These are phyloP conservation scores for Hyphodiscus hymeniophilus DNA, from an alignment of 495 filamentous ascomycete genomes.

Conservation along the genomic window DNA sequence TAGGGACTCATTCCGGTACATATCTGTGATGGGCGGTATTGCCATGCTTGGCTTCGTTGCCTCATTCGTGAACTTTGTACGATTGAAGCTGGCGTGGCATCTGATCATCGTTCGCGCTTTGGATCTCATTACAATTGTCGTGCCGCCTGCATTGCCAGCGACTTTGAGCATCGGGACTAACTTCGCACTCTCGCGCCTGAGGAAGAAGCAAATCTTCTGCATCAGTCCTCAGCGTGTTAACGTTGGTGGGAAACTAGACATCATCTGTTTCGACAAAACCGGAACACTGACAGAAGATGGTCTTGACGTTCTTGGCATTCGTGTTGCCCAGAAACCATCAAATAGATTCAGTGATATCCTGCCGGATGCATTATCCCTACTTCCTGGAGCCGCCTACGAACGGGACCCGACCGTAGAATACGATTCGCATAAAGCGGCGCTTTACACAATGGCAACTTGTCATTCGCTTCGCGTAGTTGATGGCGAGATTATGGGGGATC, in stretches of 20 bases:
- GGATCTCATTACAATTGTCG: slow-evolving; percentile 95
- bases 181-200: slow-evolving; percentile 83
- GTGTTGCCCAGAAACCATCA: slow-evolving; percentile 56
- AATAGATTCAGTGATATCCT: slow-evolving; percentile 45
- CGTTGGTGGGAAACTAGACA: slow-evolving; percentile 89
- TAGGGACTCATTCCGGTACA: slow-evolving; percentile 93
- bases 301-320: slow-evolving; percentile 84
- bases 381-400: slow-evolving; percentile 46
- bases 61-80: slow-evolving; percentile 88
- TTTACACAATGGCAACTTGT: slow-evolving; percentile 96
- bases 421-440: slow-evolving; percentile 56
- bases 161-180: slow-evolving; percentile 95
- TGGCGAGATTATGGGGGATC: slow-evolving; percentile 83
- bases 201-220: slow-evolving; percentile 85
- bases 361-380: slow-evolving; percentile 38
- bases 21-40: slow-evolving; percentile 92
- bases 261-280: slow-evolving; percentile 98
- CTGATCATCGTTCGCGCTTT: slow-evolving; percentile 85
- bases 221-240: slow-evolving; percentile 96
- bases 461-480: slow-evolving; percentile 86
- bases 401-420: slow-evolving; percentile 49
- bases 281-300: slow-evolving; percentile 97
- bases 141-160: slow-evolving; percentile 93
- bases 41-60: slow-evolving; percentile 81
- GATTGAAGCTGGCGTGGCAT: slow-evolving; percentile 73